These are phyloP conservation scores for Colletotrichum cereale DNA, from an alignment of 2,329 filamentous ascomycete species.

Conservation along the genomic window DNA sequence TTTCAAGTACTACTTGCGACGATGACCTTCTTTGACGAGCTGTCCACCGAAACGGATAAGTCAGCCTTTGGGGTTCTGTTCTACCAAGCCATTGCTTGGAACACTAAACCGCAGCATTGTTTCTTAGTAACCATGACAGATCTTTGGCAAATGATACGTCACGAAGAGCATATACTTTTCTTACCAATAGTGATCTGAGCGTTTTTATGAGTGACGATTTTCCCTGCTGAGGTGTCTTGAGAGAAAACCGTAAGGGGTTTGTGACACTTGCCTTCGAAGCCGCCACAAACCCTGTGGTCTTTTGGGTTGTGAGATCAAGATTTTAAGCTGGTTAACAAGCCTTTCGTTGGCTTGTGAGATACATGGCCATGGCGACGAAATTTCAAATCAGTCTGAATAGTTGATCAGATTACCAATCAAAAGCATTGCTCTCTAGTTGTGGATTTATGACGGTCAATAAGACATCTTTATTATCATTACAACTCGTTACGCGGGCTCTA, in stretches of 20 bases:
- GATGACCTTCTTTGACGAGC: not conserved
- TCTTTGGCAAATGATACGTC: not conserved
- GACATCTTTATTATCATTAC: not conserved
- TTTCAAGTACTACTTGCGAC: not conserved
- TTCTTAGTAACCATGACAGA: not conserved
- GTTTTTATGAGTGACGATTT: no score
- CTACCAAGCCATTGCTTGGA: accelerated
- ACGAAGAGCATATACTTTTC: not conserved
- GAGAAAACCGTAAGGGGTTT: no score
- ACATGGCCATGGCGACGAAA: not conserved
- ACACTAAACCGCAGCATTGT: not conserved
- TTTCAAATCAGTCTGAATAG: no score
- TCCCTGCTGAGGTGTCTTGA: no score
- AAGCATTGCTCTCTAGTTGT: not conserved
- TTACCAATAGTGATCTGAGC: not conserved
- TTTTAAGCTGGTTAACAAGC: no score
- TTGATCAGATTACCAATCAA: not conserved
- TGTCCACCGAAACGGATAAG: not conserved
- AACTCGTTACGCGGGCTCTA: not conserved
- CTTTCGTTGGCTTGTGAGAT: no score
- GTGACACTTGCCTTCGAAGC: no score
- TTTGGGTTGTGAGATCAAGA: no score
- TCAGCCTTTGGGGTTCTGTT: not conserved
- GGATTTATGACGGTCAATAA: not conserved
- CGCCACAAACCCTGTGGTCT: no score